Conservation (phyloP, 2,329 filamentous ascomycete species). For the Curvularia eragrostidis region DNA sequence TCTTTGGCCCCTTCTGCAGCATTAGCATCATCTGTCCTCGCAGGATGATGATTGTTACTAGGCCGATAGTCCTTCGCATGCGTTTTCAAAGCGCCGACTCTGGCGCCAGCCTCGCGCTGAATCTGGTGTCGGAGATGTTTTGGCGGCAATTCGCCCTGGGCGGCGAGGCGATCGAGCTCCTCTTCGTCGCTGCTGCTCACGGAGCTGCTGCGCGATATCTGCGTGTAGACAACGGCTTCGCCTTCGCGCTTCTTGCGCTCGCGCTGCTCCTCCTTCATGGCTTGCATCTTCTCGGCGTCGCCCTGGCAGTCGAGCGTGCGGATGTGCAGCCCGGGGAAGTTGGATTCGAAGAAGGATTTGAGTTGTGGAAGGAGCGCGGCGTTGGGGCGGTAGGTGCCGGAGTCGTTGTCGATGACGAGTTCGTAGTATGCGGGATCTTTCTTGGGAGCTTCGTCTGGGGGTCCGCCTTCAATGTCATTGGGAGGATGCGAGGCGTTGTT, state of each 20-base stretch:
- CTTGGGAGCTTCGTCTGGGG: constrained; percentile 47
- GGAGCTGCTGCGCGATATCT: constrained; percentile 55
- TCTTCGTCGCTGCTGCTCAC: constrained; percentile 65
- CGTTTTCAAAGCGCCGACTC: constrained; percentile 32
- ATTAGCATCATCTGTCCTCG: background rate
- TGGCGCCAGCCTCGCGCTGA: constrained; percentile 32
- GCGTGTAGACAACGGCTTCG: constrained; percentile 61
- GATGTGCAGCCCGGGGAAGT: constrained; percentile 79
- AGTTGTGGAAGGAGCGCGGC: constrained; percentile 75
- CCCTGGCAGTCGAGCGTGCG: constrained; percentile 73
- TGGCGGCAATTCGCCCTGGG: constrained; percentile 28
- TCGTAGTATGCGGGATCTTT: constrained; percentile 72
- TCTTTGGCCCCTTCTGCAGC: background rate
- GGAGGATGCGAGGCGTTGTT: constrained; percentile 59
- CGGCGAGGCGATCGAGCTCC: constrained; percentile 56
- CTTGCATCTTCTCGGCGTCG: constrained; percentile 73
- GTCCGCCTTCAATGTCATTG: constrained; percentile 56
- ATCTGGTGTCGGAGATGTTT: constrained; percentile 41
- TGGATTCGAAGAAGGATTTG: constrained; percentile 70
- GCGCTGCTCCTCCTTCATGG: constrained; percentile 78
- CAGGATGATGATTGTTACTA: background rate
- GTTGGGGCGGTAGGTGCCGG: constrained; percentile 90
- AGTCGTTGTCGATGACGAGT: constrained; percentile 93
- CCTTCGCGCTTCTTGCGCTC: constrained; percentile 72
- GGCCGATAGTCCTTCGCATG: constrained; percentile 38